Evolutionary conservation across 352 stramenopile species (phyloP).

Genomic region (Phytophthora fragariae): DNA sequence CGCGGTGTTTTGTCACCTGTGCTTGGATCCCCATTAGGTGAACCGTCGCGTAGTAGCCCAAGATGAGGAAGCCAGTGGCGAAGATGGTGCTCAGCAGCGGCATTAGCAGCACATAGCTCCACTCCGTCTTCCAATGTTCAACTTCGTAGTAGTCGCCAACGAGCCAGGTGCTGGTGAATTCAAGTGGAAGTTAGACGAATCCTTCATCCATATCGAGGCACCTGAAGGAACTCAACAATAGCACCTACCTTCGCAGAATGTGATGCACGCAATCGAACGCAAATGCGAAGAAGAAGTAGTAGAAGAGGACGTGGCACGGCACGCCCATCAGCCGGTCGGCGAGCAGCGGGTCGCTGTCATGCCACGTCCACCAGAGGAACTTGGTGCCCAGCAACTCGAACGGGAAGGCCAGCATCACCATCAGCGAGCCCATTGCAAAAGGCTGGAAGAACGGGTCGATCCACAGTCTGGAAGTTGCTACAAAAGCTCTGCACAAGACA

Average conservation of each 20-base stretch:
- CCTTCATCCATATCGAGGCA: not conserved
- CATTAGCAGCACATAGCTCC: constrained; percentile 68
- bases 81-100: constrained; percentile 60
- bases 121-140: constrained; percentile 67
- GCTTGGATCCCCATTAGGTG: constrained; percentile 65
- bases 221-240: not conserved
- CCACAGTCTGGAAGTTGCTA: constrained; percentile 67
- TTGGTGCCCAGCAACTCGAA: constrained; percentile 83
- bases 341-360: constrained; percentile 82
- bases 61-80: constrained; percentile 61
- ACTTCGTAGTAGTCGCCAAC: constrained; percentile 71
- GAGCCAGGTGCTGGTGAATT: constrained; percentile 52
- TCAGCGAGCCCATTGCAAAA: constrained; percentile 67
- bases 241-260: constrained; percentile 61
- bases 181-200: not conserved
- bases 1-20: constrained; percentile 30
- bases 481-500: constrained; percentile 61
- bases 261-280: constrained; percentile 59
- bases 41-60: constrained; percentile 71
- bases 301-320: constrained; percentile 70
- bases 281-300: constrained; percentile 74
- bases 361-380: constrained; percentile 89
- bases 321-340: constrained; percentile 67
- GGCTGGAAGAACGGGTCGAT: constrained; percentile 81
- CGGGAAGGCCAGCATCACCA: constrained; percentile 66